Conservation (phyloP, 306 rosid species). For the Vigna unguiculata region DNA sequence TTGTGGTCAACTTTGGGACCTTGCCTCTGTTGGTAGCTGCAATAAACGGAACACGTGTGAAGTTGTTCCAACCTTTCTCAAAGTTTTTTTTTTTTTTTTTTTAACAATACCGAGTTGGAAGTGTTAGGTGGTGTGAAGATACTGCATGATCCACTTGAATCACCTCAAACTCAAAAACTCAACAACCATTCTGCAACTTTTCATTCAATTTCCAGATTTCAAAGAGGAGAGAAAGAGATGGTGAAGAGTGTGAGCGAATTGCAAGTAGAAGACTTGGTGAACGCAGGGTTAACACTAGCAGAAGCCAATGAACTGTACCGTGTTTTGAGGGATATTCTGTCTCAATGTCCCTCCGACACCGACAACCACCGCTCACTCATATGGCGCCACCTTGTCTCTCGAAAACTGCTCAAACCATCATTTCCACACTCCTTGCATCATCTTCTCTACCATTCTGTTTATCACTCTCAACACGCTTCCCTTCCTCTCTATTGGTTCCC, state of each 20-base stretch:
- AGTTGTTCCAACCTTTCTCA: no score
- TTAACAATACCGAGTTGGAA: no score
- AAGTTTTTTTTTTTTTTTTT: no score
- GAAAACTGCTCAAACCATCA: constrained; percentile 60
- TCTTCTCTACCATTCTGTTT: constrained; percentile 65
- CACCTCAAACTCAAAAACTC: no score
- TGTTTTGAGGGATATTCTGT: constrained; percentile 41
- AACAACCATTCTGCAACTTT: no score
- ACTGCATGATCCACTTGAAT: no score
- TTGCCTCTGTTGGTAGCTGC: no score
- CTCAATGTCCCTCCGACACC: constrained; percentile 26
- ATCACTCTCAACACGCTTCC: constrained; percentile 51
- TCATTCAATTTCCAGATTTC: no score
- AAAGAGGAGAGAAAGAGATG: constrained; percentile 6
- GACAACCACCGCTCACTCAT: constrained; percentile 42
- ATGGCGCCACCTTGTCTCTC: constrained; percentile 69
- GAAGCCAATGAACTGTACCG: constrained; percentile 58
- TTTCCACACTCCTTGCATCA: constrained; percentile 67
- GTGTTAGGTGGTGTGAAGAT: no score
- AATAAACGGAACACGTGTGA: no score
- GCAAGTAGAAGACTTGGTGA: constrained; percentile 58
- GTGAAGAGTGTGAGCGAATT: constrained; percentile 58
- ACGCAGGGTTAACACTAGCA: constrained; percentile 52
- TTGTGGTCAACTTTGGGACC: neutral
- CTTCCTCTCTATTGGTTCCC: constrained; percentile 89